phyloP scores from a whole-genome alignment of 2,329 filamentous ascomycete genomes.

The Phoma sp. region DNA sequence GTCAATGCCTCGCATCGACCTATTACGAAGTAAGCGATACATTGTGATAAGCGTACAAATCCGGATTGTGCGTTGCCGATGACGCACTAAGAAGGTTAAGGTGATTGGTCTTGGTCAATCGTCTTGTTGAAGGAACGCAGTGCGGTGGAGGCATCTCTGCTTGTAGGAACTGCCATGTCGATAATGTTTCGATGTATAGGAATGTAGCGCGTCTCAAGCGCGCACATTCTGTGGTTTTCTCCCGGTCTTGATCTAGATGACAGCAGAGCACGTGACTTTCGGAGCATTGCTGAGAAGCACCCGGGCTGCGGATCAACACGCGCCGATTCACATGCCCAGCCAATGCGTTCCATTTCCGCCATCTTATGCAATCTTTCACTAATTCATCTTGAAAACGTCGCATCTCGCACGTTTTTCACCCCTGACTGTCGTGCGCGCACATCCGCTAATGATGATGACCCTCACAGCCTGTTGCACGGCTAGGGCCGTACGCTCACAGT shows the following conservation, averaged over 20 bases:
- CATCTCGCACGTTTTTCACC: background rate
- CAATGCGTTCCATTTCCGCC: background rate
- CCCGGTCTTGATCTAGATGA: background rate
- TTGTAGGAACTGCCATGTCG: constrained; percentile 37
- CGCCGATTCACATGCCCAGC: background rate
- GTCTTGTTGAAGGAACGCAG: constrained; percentile 4
- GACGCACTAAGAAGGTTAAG: constrained; percentile 49
- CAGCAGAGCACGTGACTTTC: background rate
- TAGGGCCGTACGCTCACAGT: no score
- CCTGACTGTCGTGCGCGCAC: background rate
- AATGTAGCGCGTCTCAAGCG: constrained; percentile 18
- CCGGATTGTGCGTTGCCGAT: constrained; percentile 49
- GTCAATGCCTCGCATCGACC: no score
- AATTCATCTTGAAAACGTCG: background rate
- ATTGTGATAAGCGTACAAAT: constrained; percentile 37
- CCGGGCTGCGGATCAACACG: background rate
- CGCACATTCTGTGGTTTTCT: no score
- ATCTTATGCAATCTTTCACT: background rate
- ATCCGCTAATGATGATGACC: no score
- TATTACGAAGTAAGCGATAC: no score
- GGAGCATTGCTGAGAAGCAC: background rate
- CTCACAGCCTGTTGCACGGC: no score
- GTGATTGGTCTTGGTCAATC: constrained; percentile 19
- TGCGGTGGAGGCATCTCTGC: constrained; percentile 50
- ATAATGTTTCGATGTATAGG: background rate